Evolutionary conservation across 2,329 filamentous ascomycete genomes (phyloP).

Genomic region (Cladosporium austrohemisphaericum): DNA sequence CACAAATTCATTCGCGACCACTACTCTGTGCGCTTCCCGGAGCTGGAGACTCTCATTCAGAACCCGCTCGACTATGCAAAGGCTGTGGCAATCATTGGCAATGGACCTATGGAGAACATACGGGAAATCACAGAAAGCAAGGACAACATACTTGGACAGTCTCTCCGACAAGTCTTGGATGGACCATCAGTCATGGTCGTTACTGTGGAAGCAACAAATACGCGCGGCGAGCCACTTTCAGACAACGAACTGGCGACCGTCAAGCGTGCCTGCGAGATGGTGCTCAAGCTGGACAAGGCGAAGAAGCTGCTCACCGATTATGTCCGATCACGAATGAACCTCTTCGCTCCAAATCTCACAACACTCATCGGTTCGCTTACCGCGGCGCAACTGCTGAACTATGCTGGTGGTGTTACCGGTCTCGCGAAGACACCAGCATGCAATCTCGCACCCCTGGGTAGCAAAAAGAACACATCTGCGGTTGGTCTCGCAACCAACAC

Average conservation of each 20-base stretch:
- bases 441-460: conserved; percentile 86
- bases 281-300: conserved; percentile 78
- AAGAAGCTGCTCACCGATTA: conserved; percentile 87
- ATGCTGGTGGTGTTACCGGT: conserved; percentile 80
- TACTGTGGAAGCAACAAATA: conserved; percentile 88
- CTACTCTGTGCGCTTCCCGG: conserved; percentile 89
- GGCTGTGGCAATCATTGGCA: conserved; percentile 87
- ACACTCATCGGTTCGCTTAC: conserved; percentile 86
- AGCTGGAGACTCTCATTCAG: conserved; percentile 83
- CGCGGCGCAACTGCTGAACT: conserved; percentile 93
- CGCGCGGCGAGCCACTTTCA: conserved; percentile 73
- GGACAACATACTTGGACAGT: conserved; percentile 71
- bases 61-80: conserved; percentile 95
- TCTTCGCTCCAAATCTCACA: conserved; percentile 92
- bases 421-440: conserved; percentile 90
- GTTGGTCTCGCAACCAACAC: conserved; percentile 85
- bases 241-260: conserved; percentile 72
- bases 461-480: conserved; percentile 75
- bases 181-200: conserved; percentile 93
- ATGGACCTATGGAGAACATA: conserved; percentile 86
- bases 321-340: conserved; percentile 92
- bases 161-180: conserved; percentile 77
- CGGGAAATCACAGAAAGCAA: conserved; percentile 71
- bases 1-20: conserved; percentile 97
- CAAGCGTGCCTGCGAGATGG: conserved; percentile 77